Percentiles rank a stretch among this genome's conserved stretches.
Conservation (phyloP, 768 basidiomycete species). For the Agrocybe pediades region DNA sequence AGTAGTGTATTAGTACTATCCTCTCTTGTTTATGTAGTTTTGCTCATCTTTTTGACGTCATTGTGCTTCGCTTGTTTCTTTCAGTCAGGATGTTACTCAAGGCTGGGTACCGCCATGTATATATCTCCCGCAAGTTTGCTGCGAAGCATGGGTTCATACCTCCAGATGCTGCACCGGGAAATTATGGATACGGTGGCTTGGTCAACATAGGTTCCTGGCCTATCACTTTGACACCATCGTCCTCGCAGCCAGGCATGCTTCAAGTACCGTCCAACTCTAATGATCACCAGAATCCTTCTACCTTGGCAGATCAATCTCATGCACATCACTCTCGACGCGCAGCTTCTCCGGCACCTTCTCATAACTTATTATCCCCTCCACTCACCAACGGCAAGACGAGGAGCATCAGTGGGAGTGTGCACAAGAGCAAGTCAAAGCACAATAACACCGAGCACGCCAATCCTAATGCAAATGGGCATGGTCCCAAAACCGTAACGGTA, state of each 20-base stretch:
- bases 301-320: slow-evolving; percentile 9
- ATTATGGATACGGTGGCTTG: slow-evolving; percentile 91
- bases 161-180: slow-evolving; percentile 81
- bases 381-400: slow-evolving; percentile 9
- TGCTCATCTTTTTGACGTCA: background rate
- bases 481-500: slow-evolving; percentile 44
- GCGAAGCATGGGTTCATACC: slow-evolving; percentile 87
- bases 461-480: background rate
- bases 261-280: slow-evolving; percentile 11
- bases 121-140: slow-evolving; percentile 94
- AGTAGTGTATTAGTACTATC: slow-evolving; percentile 27
- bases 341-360: slow-evolving; percentile 20
- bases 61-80: background rate
- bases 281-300: slow-evolving; percentile 20
- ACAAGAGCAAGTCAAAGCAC: slow-evolving; percentile 1
- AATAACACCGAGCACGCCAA: background rate
- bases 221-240: slow-evolving; percentile 62
- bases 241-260: slow-evolving; percentile 31
- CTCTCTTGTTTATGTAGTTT: background rate
- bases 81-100: slow-evolving; percentile 93
- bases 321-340: slow-evolving; percentile 14
- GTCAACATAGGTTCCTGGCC: slow-evolving; percentile 88
- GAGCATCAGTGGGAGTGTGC: slow-evolving; percentile 7
- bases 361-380: slow-evolving; percentile 4
- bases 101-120: slow-evolving; percentile 89